Evolutionary conservation across 140 eudicot genomes (phyloP).

Genomic region (Senecio squalidus): DNA sequence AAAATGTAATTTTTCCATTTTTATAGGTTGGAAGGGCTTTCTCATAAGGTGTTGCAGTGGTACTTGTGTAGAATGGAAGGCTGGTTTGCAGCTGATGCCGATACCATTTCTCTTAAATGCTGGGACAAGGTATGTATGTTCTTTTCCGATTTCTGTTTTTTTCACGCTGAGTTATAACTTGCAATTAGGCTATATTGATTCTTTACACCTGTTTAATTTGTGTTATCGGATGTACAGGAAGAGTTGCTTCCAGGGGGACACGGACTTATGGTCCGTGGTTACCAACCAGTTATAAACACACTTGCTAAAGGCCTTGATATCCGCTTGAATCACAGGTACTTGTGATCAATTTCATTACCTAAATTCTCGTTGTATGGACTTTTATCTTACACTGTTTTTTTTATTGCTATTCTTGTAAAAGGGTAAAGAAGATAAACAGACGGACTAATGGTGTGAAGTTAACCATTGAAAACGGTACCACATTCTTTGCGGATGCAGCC

Average conservation of each 20-base stretch:
- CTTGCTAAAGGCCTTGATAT: slow-evolving; percentile 97
- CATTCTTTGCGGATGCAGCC: slow-evolving; percentile 88
- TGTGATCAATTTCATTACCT: not conserved
- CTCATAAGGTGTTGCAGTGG: slow-evolving; percentile 96
- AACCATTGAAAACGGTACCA: slow-evolving; percentile 64
- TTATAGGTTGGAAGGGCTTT: slow-evolving; percentile 72
- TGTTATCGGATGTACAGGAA: slow-evolving; percentile 42
- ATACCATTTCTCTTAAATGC: slow-evolving; percentile 78
- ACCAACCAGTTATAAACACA: slow-evolving; percentile 84
- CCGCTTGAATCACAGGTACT: slow-evolving; percentile 74
- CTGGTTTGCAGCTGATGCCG: slow-evolving; percentile 99
- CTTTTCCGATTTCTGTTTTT: not conserved
- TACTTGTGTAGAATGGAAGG: slow-evolving; percentile 99
- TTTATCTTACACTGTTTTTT: not conserved
- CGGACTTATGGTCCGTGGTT: slow-evolving; percentile 98
- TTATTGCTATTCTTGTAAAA: slow-evolving; percentile 9
- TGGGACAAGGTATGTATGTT: slow-evolving; percentile 72
- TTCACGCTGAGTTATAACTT: not conserved
- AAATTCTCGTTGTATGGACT: not conserved
- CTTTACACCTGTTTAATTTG: not conserved
- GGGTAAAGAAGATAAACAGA: slow-evolving; percentile 68
- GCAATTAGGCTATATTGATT: not conserved
- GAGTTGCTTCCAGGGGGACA: slow-evolving; percentile 98
- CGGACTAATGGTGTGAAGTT: slow-evolving; percentile 70
- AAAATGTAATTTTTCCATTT: not conserved